Base-by-base conservation (phyloP, 179 eudicot species). In the Spergularia azorica region DNA sequence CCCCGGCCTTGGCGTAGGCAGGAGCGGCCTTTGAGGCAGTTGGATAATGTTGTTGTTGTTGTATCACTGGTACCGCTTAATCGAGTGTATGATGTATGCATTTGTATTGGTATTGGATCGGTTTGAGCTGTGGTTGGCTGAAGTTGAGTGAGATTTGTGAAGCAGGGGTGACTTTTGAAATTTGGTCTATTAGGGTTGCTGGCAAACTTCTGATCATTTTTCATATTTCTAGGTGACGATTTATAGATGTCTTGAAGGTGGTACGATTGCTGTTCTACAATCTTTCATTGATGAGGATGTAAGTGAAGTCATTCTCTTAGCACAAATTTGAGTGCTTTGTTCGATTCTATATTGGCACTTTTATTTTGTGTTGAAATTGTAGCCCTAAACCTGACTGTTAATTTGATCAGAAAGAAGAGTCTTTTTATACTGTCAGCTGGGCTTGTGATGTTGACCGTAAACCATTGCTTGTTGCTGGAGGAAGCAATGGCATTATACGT, bases 281-380 rank as follows among this genome's bases (percentile, higher is more conserved):
- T 91, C 98, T 43, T 95, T 93, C 81, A 81, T 91, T 77, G 99
- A 95, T 41, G 99, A 95, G 54, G 99, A 95, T 86, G 99, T 95
- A 86, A 89, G 96, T 66, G 76, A 75, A 17, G 13, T 11, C 2
- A 4, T 2, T 67, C 70, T 77, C 61, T 63, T n/a, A 63, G 46
- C 54, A 21, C 71, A 15, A 18, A 62, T 48, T 70, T 38, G 15
- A 9, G 10, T 50, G 66, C 46, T 20, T 20, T 41, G 38, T n/a
- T 74, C 2, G 51, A 1, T 71, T 67, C 17, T 59, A 39, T 6
- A 72, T 15, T 0, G 15, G 12, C 11, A 26, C 16, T 58, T 56
- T 63, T 56, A 41, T 39, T 77, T 41, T 12, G 62, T 52, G 43
- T 15, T 48, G 14, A 59, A 51, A 9, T 20, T 43, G 39, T 48